These are phyloP conservation scores for Verticillium zaregamsianum DNA, from an alignment of 2,329 filamentous ascomycete species.

Conservation along the genomic window DNA sequence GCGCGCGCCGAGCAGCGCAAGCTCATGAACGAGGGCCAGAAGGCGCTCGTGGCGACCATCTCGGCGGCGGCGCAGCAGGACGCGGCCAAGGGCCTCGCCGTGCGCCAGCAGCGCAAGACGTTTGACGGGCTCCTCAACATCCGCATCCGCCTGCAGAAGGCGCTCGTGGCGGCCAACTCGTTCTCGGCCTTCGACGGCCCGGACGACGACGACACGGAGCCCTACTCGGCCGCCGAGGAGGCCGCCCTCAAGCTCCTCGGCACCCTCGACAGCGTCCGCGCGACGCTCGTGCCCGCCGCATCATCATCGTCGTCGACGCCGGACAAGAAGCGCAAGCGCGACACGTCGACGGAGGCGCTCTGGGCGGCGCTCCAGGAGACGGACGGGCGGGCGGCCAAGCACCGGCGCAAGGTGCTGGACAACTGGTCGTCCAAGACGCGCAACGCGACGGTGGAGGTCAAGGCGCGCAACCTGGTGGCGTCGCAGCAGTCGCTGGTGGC, in stretches of 20 bases:
- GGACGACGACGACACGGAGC: slow-evolving; percentile 39
- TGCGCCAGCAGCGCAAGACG: slow-evolving; percentile 77
- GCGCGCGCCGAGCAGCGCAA: slow-evolving; percentile 58
- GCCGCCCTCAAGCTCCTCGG: slow-evolving; percentile 84
- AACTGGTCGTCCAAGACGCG: slow-evolving; percentile 82
- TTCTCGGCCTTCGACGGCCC: slow-evolving; percentile 46
- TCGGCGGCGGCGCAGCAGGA: slow-evolving; percentile 68
- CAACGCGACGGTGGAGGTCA: slow-evolving; percentile 51
- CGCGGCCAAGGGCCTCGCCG: slow-evolving; percentile 77
- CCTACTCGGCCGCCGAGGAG: slow-evolving; percentile 73
- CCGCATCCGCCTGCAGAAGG: slow-evolving; percentile 90
- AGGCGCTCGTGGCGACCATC: slow-evolving; percentile 57
- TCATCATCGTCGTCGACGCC: slow-evolving; percentile 27
- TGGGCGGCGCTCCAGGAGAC: slow-evolving; percentile 68
- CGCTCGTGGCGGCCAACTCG: slow-evolving; percentile 76
- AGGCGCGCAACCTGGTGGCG: slow-evolving; percentile 51
- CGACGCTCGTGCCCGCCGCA: slow-evolving; percentile 47
- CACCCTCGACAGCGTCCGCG: slow-evolving; percentile 67
- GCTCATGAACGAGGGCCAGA: slow-evolving; percentile 65
- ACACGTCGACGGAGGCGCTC: slow-evolving; percentile 56
- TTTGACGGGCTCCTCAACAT: slow-evolving; percentile 89
- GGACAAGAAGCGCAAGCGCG: slow-evolving; percentile 60
- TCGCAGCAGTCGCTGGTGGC: slow-evolving; percentile 60
- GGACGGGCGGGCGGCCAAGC: slow-evolving; percentile 54
- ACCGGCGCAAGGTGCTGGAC: slow-evolving; percentile 70